Percentiles rank a stretch among this genome's conserved stretches.
These are phyloP conservation scores for Kappamyces sp. DNA, from an alignment of 192 early-diverging fungal genomes.

Conservation along the genomic window DNA sequence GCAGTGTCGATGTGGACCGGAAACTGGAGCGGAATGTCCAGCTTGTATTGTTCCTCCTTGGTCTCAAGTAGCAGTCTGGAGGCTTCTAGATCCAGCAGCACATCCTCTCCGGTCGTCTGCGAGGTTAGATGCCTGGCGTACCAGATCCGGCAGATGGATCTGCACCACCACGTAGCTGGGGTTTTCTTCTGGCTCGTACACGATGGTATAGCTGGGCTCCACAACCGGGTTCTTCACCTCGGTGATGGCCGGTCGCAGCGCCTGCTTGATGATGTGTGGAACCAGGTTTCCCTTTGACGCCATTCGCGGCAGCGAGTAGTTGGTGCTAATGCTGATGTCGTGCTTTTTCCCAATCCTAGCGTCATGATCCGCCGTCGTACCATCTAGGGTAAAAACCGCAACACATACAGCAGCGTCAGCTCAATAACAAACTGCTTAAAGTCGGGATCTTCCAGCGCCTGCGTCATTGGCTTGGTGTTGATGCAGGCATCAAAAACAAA, in stretches of 20 bases:
- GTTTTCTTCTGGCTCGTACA: constrained; percentile 4
- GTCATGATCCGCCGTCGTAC: constrained; percentile 55
- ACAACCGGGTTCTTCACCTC: constrained; percentile 12
- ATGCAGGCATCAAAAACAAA: constrained; percentile 67
- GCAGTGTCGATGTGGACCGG: background rate
- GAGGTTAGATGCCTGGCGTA: background rate
- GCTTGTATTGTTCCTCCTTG: background rate
- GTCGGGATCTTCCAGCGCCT: constrained; percentile 51
- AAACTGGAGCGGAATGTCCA: constrained; percentile 1
- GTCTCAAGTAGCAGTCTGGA: background rate
- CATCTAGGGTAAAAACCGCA: constrained; percentile 24
- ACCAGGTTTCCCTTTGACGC: constrained; percentile 53
- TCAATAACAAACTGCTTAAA: constrained; percentile 64
- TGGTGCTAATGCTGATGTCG: constrained; percentile 21
- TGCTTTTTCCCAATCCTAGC: constrained; percentile 51
- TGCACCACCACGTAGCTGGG: background rate
- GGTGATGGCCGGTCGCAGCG: constrained; percentile 43
- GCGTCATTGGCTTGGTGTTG: constrained; percentile 45
- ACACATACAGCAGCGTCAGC: constrained; percentile 43
- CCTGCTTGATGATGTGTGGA: constrained; percentile 44
- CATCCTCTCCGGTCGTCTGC: background rate
- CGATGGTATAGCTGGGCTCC: constrained; percentile 9
- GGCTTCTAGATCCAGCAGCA: background rate
- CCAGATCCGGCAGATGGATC: constrained; percentile 1
- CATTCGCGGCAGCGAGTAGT: constrained; percentile 53